These are phyloP conservation scores for Metarhizium rileyi DNA, from an alignment of 2,329 filamentous ascomycete species.

Conservation along the genomic window DNA sequence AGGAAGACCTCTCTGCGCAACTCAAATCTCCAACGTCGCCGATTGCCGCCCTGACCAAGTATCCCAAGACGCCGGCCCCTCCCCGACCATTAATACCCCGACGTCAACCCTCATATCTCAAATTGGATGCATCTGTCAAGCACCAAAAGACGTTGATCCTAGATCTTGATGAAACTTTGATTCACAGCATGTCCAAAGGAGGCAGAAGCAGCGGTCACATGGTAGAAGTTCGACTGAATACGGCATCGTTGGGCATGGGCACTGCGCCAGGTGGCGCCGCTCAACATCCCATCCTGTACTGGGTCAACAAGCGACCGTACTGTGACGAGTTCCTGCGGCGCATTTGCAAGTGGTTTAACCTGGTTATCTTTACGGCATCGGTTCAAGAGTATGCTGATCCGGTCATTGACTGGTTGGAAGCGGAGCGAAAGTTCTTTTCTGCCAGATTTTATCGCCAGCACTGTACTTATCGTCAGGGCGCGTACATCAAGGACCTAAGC, in stretches of 20 bases:
- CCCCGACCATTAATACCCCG: conserved; percentile 83
- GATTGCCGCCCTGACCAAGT: conserved; percentile 68
- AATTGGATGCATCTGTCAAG: conserved; percentile 43
- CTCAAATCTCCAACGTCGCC: conserved; percentile 92
- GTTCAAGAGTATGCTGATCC: conserved; percentile 98
- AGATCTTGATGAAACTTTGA: conserved; percentile 93
- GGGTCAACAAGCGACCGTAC: conserved; percentile 94
- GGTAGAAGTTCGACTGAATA: conserved; percentile 90
- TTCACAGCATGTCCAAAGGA: conserved; percentile 96
- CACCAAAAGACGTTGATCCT: conserved; percentile 90
- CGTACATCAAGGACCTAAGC: conserved; percentile 96
- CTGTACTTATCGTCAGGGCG: conserved; percentile 89
- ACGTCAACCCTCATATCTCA: conserved; percentile 80
- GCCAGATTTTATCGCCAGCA: conserved; percentile 93
- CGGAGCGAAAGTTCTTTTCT: conserved; percentile 92
- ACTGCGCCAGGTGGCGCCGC: conserved; percentile 53
- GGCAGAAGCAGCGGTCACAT: conserved; percentile 92
- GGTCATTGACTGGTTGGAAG: conserved; percentile 96
- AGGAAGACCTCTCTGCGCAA: conserved; percentile 57
- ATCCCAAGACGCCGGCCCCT: conserved; percentile 80
- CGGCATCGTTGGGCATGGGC: conserved; percentile 56
- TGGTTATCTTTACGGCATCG: conserved; percentile 92
- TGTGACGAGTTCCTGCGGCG: conserved; percentile 92
- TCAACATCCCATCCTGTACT: conserved; percentile 95
- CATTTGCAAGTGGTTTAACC: conserved; percentile 95